Evolutionary conservation across 164 flowering plant species (phyloP), one percentile per base, ranked within the genome.

Genomic region (Taxillus chinensis): DNA sequence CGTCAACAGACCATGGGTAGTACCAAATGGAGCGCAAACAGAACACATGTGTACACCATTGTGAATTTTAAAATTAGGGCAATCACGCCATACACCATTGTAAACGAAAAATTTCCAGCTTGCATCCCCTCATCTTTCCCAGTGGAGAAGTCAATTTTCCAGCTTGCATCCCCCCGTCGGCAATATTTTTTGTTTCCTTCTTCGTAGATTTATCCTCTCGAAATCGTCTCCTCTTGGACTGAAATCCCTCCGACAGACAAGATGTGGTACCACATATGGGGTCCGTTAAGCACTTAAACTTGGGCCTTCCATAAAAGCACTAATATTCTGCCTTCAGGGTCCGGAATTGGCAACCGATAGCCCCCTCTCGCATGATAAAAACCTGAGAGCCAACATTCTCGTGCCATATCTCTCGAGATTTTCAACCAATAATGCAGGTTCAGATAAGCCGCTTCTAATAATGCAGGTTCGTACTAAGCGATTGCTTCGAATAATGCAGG

Each of bases 351-450:
- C 73, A 80, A 60, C 9, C 70, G 70, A 37, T n/a, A 48, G 45
- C 62, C 73, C 40, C 84, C 80, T 61, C 66, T 62, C 0, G 79
- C 61, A 13, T 65, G 65, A 67, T 70, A 80, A 61, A 84, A 77
- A 4, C 80, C 78, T 5, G 81, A 67, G 42, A 84, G 45, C 61
- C 70, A 57, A 9, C 57, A 61, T 13, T 27, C 51, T 59, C n/a
- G 55, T 4, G 83, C 83, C 40, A 69, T 43, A 60, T 15, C 2
- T 45, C 57, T 73, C n/a, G 62, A 79, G 13, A 15, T 59, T 58
- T 5, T 58, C 43, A 65, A 75, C 64, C 17, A 74, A 66, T 0
- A 9, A 37, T 5, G 43, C 49, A 12, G 77, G 73, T 13, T 70
- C 52, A n/a, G n/a, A 45, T 57, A 67, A n/a, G n/a, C n/a, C n/a